Evolutionary conservation across 1,139 yeast species (phyloP), one percentile per base, ranked within the genome.

Genomic region (Kodamaea derodonti): DNA sequence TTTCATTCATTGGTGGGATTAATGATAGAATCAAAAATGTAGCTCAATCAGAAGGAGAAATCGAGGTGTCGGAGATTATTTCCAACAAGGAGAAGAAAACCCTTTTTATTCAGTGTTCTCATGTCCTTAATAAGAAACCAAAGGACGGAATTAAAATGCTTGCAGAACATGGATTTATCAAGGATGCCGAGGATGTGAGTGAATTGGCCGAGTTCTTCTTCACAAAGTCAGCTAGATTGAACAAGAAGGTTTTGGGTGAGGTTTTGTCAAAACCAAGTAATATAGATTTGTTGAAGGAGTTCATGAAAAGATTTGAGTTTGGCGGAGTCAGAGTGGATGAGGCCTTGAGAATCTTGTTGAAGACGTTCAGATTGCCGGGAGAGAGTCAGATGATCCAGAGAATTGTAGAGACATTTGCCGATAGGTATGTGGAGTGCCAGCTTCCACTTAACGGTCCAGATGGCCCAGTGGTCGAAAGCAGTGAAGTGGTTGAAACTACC

Each of bases 331-430:
- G 98, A 49, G 88, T 94, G 2, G 98, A 94, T 58, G 97, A 92
- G 57, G 97, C 97, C 0, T 67, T 94, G 38, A 72, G 99, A 48
- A 73, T 86, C 35, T 60, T 94, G 42, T 68, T 94, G 46, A 84
- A 86, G 35, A 75, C 85, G 12, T 92, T 94, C 54, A 76, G 99
- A 57, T 70, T 94, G 36, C 98, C 98, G 0, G 99, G 99, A 33
- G 99, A 94, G 60, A 82, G 97, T 0, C 97, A 88, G 52, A 96
- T 87, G 55, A 92, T 94, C 55, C 97, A 90, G 56, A 75, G 96
- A 51, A 77, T 92, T 14, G 85, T 94, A 28, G 97, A 90, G 51
- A 70, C 78, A 14, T 92, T 94, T 60, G 90, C 95, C 4, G 81
- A 78, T 31, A 77, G 84, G 43, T 94, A 87, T 58, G 84, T 84